phyloP scores from a whole-genome alignment of 2,329 filamentous ascomycete species.

The Periconia macrospinosa region DNA sequence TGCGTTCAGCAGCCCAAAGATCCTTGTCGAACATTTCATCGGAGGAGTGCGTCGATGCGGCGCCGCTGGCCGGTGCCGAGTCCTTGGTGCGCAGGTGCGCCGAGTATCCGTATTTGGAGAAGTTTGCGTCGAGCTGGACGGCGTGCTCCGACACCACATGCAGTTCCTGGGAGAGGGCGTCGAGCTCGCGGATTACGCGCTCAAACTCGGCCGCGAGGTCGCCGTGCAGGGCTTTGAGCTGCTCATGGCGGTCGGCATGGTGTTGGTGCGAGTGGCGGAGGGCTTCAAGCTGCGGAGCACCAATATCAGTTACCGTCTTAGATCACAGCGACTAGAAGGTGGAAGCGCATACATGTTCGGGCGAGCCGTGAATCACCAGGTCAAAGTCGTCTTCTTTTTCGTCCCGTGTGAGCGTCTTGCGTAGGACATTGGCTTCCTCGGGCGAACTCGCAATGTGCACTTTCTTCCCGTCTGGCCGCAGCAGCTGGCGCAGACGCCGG shows the following conservation, averaged over 20 bases:
- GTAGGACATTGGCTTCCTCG: slow-evolving; percentile 56
- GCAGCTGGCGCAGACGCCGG: slow-evolving; percentile 55
- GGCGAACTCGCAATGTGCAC: slow-evolving; percentile 55
- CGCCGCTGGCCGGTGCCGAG: slow-evolving; percentile 3
- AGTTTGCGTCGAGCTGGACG: slow-evolving; percentile 61
- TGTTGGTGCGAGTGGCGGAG: slow-evolving; percentile 57
- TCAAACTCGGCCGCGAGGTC: slow-evolving; percentile 61
- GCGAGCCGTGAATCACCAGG: slow-evolving; percentile 61
- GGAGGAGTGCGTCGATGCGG: slow-evolving; percentile 6
- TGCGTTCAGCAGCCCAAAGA: slow-evolving; percentile 40
- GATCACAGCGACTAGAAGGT: not conserved
- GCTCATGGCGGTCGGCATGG: slow-evolving; percentile 53
- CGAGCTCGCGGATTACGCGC: slow-evolving; percentile 56
- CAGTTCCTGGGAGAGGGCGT: slow-evolving; percentile 56
- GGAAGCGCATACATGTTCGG: slow-evolving; percentile 44
- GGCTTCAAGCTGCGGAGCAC: slow-evolving; percentile 41
- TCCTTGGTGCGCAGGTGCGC: slow-evolving; percentile 55
- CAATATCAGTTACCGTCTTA: not conserved
- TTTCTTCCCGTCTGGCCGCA: slow-evolving; percentile 58
- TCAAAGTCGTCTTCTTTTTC: slow-evolving; percentile 52
- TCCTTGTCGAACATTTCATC: slow-evolving; percentile 36
- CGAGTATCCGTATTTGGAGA: slow-evolving; percentile 65
- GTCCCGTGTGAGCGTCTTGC: slow-evolving; percentile 46
- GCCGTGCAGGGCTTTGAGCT: slow-evolving; percentile 54
- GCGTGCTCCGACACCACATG: slow-evolving; percentile 58